A percentile compares a stretch with the other conserved stretches of the same genome.
These are phyloP conservation scores for Cercophora newfieldiana DNA, from an alignment of 495 filamentous ascomycete genomes.

Conservation along the genomic window DNA sequence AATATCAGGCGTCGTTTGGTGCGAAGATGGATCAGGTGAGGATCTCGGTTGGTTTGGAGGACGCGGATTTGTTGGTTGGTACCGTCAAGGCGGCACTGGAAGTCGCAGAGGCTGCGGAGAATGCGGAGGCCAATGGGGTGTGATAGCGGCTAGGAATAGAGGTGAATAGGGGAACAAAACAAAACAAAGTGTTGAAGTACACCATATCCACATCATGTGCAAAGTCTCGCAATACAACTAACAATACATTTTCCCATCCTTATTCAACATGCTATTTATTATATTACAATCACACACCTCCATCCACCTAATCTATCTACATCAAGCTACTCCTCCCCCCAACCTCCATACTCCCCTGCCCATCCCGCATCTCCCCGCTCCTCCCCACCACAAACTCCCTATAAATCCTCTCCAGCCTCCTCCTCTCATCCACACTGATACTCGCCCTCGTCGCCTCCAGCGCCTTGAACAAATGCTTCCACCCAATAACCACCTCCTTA, in stretches of 20 bases:
- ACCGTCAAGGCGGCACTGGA: conserved; percentile 36
- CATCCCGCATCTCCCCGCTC: conserved; percentile 91
- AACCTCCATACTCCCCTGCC: conserved; percentile 85
- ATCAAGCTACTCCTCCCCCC: conserved; percentile 92
- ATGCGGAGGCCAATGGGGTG: background rate
- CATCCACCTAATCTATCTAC: conserved; percentile 48
- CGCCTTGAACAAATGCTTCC: conserved; percentile 80
- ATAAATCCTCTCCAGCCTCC: conserved; percentile 77
- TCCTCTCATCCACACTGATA: conserved; percentile 72
- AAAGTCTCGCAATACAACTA: background rate
- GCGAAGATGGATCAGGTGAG: conserved; percentile 36
- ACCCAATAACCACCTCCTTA: conserved; percentile 77
- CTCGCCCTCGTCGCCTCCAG: conserved; percentile 79
- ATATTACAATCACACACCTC: background rate
- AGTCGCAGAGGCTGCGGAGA: conserved; percentile 29
- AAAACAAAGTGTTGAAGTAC: too few relatives aligned
- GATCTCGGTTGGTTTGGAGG: conserved; percentile 45
- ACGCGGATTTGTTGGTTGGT: conserved; percentile 35
- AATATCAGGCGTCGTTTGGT: conserved; percentile 33
- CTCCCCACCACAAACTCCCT: conserved; percentile 86
- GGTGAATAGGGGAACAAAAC: background rate
- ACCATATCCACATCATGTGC: too few relatives aligned
- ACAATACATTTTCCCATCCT: background rate
- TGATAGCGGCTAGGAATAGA: background rate
- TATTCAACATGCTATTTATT: background rate